Evolutionary conservation across 1,284 basidiomycete species (phyloP), one percentile per base, ranked within the genome.

Genomic region (Naganishia sp.): DNA sequence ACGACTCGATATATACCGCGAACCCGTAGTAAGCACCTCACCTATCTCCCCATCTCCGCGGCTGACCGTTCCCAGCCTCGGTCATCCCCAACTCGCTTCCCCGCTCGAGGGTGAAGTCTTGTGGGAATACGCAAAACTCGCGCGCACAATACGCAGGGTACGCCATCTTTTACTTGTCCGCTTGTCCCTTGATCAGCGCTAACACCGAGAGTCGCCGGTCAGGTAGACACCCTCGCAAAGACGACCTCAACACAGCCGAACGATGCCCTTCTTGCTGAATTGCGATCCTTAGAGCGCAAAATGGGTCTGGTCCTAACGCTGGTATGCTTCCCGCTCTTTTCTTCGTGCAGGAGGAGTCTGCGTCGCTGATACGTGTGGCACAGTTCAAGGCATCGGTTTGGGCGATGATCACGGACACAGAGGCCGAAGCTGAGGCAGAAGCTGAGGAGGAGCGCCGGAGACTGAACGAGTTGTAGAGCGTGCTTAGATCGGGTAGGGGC

Each of bases 321-420:
- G 79, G 92, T 91, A 72, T 70, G 85, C n/a, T 82, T 25, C 15
- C 35, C 56, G 17, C 6, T 23, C 18, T 72, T 7, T 68, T 65
- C 2, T 63, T 68, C 46, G 68, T 76, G 35, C 5, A 35, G 6
- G 7, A 39, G 35, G 35, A 9, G 7, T 13, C 13, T 13, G 13
- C 47, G 66, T 67, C 10, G 69, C 69, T 2, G 68, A 70, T 15
- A 3, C 23, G 21, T 18, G 13, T 6, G 70, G 2, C 11, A 7
- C 77, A 95, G 88, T 95, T 92, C 84, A 92, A 94, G 81, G 92
- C 92, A 0, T 93, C 92, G 17, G 93, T 96, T 0, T 97, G 92
- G 92, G 90, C 89, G 10, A 88, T 94, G 53, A 88, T 96, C 73
- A 90, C 92, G 75, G 90, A 95, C 71, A 89, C 90, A 71, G 85